Conservation (phyloP, 2,329 filamentous ascomycete genomes). For the Calonectria multiphialidica region DNA sequence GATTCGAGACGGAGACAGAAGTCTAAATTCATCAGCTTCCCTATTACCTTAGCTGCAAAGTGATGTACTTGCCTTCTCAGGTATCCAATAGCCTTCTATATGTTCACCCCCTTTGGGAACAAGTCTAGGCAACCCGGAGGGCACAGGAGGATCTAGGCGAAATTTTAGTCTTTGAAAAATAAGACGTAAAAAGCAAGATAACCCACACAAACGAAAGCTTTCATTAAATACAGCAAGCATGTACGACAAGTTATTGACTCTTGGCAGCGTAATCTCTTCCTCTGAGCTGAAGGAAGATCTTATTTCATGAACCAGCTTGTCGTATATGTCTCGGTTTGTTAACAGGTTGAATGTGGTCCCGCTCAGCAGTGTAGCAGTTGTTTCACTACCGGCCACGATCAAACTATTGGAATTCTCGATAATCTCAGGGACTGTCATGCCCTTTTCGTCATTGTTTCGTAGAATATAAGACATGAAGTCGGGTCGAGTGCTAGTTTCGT, state of each 20-base stretch:
- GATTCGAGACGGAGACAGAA: background rate
- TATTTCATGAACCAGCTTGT: background rate
- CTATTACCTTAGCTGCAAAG: too few relatives aligned
- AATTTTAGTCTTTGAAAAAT: background rate
- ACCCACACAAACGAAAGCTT: background rate
- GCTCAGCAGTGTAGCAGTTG: background rate
- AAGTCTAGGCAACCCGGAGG: background rate
- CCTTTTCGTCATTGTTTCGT: background rate
- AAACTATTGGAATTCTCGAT: background rate
- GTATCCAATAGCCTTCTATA: background rate
- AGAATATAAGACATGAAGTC: background rate
- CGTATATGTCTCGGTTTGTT: background rate
- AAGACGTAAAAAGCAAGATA: fast-evolving
- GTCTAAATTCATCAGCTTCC: background rate
- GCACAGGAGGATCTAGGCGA: background rate
- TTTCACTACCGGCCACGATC: background rate
- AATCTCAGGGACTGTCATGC: background rate
- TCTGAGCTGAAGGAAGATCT: background rate
- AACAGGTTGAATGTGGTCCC: background rate
- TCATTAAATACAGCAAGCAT: background rate
- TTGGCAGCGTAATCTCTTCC: background rate
- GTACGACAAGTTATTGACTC: background rate
- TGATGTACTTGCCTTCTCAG: background rate
- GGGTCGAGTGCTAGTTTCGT: background rate
- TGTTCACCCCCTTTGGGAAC: background rate